Percentiles rank a stretch among this genome's conserved stretches.
phyloP scores from a whole-genome alignment of 129 eudicot genomes.

The Artemisia argyi region DNA sequence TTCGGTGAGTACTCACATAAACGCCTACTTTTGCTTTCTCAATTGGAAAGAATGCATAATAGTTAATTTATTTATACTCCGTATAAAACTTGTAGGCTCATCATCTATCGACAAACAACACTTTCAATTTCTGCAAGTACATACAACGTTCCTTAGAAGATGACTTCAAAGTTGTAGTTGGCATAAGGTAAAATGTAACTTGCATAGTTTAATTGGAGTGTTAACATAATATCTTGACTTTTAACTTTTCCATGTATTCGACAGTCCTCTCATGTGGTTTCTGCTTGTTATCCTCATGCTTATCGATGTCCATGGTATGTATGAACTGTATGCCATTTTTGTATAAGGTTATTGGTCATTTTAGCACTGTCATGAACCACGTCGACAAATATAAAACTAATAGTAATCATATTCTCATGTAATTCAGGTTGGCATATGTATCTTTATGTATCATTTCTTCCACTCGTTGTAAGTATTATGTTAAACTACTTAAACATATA shows the following conservation, averaged over 20 bases:
- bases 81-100: slow-evolving; percentile 44
- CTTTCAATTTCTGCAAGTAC: slow-evolving; percentile 57
- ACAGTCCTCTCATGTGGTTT: slow-evolving; percentile 59
- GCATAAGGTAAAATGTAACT: slow-evolving; percentile 43
- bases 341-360: neutral
- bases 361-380: neutral
- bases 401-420: slow-evolving; percentile 11
- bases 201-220: neutral
- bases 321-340: neutral
- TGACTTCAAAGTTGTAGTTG: slow-evolving; percentile 54
- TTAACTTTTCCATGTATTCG: slow-evolving; percentile 9
- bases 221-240: neutral
- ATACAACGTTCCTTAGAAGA: slow-evolving; percentile 57
- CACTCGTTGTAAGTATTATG: slow-evolving; percentile 36
- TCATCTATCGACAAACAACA: slow-evolving; percentile 42
- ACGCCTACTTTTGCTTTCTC: neutral
- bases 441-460: slow-evolving; percentile 46
- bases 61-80: too few species aligned
- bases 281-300: slow-evolving; percentile 51
- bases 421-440: slow-evolving; percentile 51
- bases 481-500: neutral
- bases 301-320: slow-evolving; percentile 48
- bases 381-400: neutral
- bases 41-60: too few species aligned
- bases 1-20: slow-evolving; percentile 25